Evolutionary conservation across 768 basidiomycete genomes (phyloP), one percentile per base, ranked within the genome.

Genomic region (Suillus discolor): DNA sequence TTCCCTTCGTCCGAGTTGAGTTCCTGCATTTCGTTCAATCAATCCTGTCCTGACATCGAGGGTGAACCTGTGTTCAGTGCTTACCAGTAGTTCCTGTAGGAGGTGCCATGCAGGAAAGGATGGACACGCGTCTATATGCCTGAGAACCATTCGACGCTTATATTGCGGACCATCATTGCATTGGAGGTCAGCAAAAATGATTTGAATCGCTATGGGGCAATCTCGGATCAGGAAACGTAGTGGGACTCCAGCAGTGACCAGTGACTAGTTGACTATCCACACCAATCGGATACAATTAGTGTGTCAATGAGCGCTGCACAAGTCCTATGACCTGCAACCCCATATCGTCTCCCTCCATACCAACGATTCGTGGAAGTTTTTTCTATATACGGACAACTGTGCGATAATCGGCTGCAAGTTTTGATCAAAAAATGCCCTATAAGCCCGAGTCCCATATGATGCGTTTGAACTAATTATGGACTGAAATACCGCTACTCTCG

Each of bases 11-110:
- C 74, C 75, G 65, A 86, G 75, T 67, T 85, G 79, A 61, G 82
- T 73, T 57, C 75, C 76, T 75, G 38, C 31, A 61, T 25, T 53
- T 38, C 23, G 45, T 36, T 64, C 31, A n/a, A 36, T 28, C 11
- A 62, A 62, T 16, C 23, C 23, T 6, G n/a, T 54, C 7, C 7
- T 13, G 15, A 36, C 16, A 61, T 13, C 1, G 47, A 20, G 9
- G 13, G 59, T 25, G 57, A 39, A 5, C 16, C 8, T 62, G 44
- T 20, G 47, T 12, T 44, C 45, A 44, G 4, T 15, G 65, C 76
- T 44, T 31, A 83, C 83, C 82, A 28, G 83, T 83, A 28, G 79
- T 80, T 73, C 81, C 82, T 60, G 68, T 49, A 45, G 75, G 77
- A 54, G 79, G 77, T 36, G 79, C 64, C 82, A 81, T 82, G 66